phyloP scores from a whole-genome alignment of 2,329 filamentous ascomycete species.

The Pleoardoris graminearum region DNA sequence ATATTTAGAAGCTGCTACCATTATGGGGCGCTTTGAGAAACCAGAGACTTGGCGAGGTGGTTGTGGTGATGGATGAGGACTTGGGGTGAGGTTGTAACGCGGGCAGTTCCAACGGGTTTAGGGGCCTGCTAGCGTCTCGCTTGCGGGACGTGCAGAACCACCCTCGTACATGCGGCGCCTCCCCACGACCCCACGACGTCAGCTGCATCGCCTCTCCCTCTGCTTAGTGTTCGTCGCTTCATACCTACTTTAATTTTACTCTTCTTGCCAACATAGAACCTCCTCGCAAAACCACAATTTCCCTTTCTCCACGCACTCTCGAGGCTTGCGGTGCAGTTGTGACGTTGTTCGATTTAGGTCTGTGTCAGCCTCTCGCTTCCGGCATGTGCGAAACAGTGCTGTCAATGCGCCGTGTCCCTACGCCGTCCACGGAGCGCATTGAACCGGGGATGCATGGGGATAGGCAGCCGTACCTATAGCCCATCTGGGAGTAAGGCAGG shows the following conservation, averaged over 20 bases:
- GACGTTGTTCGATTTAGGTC: slow-evolving; percentile 14
- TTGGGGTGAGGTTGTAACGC: slow-evolving; percentile 20
- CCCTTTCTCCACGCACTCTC: too few species aligned
- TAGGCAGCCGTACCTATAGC: slow-evolving; percentile 10
- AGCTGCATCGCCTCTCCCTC: too few species aligned
- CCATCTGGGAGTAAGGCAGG: not conserved
- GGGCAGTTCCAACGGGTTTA: slow-evolving; percentile 16
- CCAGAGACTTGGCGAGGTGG: slow-evolving; percentile 16
- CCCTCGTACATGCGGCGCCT: slow-evolving; percentile 18
- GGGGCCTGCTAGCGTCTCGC: slow-evolving; percentile 24
- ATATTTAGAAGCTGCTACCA: slow-evolving; percentile 14
- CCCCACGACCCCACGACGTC: too few species aligned
- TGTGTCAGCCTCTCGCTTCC: slow-evolving; percentile 22
- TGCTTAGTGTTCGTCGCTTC: too few species aligned
- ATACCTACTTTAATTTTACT: too few species aligned
- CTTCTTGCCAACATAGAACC: too few species aligned
- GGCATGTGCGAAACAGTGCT: slow-evolving; percentile 21
- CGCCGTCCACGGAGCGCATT: not conserved
- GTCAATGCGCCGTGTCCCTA: too few species aligned
- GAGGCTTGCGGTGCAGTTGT: slow-evolving; percentile 1
- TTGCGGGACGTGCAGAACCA: slow-evolving; percentile 24
- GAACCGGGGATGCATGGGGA: slow-evolving; percentile 12
- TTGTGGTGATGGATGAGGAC: slow-evolving; percentile 27
- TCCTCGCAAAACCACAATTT: too few species aligned
- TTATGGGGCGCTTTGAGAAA: slow-evolving; percentile 22